Percentiles rank a stretch among this genome's conserved stretches.
These are phyloP conservation scores for Podospora pseudoanserina DNA, from an alignment of 495 filamentous ascomycete genomes.

Conservation along the genomic window DNA sequence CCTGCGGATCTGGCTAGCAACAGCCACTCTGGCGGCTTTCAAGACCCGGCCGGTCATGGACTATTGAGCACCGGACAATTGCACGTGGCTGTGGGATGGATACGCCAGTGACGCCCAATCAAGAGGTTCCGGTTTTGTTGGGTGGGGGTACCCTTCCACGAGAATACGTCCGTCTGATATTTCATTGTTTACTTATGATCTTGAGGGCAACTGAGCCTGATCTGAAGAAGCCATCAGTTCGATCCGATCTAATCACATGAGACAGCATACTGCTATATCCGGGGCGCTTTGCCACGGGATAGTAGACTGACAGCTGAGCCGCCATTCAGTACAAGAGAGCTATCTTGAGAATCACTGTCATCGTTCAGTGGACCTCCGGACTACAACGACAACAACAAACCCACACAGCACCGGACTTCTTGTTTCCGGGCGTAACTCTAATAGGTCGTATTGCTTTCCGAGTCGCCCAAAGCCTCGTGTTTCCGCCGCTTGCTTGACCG, in stretches of 20 bases:
- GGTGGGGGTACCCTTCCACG: not conserved
- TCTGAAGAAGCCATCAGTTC: not conserved
- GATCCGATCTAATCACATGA: not conserved
- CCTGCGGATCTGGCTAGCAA: constrained; percentile 11
- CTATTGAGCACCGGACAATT: not conserved
- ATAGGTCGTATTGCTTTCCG: not conserved
- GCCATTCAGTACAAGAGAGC: not conserved
- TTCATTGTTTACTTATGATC: not conserved
- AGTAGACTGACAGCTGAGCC: not conserved
- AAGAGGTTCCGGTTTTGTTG: not conserved
- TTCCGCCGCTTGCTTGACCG: not conserved
- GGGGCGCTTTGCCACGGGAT: not conserved
- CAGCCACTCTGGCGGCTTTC: constrained; percentile 9
- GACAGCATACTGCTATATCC: not conserved
- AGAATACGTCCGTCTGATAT: not conserved
- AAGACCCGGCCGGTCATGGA: not conserved
- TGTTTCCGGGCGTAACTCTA: not conserved
- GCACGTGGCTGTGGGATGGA: not conserved
- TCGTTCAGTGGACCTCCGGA: not conserved
- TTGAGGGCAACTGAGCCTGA: not conserved
- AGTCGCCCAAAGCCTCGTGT: too few relatives aligned
- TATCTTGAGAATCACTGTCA: not conserved
- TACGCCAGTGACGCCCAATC: not conserved
- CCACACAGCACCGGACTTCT: not conserved
- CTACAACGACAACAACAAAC: not conserved